A percentile compares a stretch with the other conserved stretches of the same genome.
Evolutionary conservation across 306 rosid genomes (phyloP).

Genomic region (Benincasa hispida): DNA sequence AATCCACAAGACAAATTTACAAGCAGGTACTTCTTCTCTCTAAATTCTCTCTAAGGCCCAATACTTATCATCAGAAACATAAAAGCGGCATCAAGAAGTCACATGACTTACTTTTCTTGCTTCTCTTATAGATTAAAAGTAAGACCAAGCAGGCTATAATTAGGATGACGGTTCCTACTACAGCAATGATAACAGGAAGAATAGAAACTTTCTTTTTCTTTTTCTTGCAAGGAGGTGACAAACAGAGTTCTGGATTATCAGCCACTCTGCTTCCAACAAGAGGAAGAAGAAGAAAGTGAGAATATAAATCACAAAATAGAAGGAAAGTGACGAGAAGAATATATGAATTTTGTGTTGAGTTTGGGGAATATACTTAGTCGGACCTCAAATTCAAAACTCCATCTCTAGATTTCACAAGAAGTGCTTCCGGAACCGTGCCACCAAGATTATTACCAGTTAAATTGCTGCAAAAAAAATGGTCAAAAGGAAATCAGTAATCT

Average conservation of each 20-base stretch:
- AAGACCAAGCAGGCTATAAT: not conserved
- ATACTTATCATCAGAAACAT: too few species aligned
- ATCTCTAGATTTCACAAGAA: not conserved
- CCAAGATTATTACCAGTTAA: slow-evolving; percentile 2
- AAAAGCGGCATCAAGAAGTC: too few species aligned
- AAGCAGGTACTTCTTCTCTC: too few species aligned
- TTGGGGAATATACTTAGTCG: not conserved
- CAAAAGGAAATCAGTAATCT: not conserved
- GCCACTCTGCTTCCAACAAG: slow-evolving; percentile 3
- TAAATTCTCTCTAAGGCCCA: too few species aligned
- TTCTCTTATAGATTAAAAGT: not conserved
- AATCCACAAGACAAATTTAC: not conserved
- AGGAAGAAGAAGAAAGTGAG: not conserved
- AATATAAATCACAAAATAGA: not conserved
- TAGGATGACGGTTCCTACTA: not conserved
- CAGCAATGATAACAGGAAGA: slow-evolving; percentile 16
- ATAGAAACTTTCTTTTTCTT: not conserved
- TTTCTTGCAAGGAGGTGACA: not conserved
- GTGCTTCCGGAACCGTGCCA: slow-evolving; percentile 2
- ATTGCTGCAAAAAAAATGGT: not conserved
- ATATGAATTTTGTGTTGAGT: not conserved
- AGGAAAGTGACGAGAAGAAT: not conserved
- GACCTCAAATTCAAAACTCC: not conserved
- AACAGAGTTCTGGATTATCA: slow-evolving; percentile 8
- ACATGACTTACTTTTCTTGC: slow-evolving; percentile 2